Percentiles rank a stretch among this genome's conserved stretches.
These are phyloP conservation scores for Gnetum montanum DNA, from an alignment of 75 land plant genomes.

Conservation along the genomic window DNA sequence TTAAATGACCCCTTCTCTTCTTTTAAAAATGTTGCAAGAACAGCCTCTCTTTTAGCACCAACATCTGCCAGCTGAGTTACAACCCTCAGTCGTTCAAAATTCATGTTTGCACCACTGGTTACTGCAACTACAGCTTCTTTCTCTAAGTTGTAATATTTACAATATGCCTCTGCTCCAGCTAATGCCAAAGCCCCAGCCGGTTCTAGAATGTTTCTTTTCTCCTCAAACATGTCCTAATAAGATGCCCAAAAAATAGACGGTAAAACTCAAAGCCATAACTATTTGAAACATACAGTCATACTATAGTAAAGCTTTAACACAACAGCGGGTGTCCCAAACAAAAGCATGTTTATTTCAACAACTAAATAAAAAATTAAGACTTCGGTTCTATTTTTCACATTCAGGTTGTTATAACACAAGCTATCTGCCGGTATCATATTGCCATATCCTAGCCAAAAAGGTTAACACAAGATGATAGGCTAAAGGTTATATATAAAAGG, in stretches of 20 bases:
- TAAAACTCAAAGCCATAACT: neutral
- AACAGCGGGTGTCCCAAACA: neutral
- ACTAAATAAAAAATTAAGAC: too few relatives aligned
- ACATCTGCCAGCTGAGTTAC: constrained; percentile 55
- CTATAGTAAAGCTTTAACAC: neutral
- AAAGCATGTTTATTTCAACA: too few relatives aligned
- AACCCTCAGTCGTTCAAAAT: constrained; percentile 41
- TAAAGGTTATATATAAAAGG: too few relatives aligned
- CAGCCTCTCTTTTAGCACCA: constrained; percentile 47
- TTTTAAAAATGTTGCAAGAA: constrained; percentile 42
- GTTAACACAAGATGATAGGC: too few relatives aligned
- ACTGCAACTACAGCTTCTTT: constrained; percentile 38
- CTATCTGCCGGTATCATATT: too few relatives aligned
- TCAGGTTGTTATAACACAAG: too few relatives aligned
- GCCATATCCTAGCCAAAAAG: too few relatives aligned
- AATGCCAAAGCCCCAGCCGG: constrained; percentile 52
- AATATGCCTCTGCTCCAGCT: constrained; percentile 52
- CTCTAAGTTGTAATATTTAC: constrained; percentile 38
- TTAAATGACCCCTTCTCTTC: constrained; percentile 41
- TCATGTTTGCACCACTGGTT: constrained; percentile 58
- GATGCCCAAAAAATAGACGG: constrained; percentile 1
- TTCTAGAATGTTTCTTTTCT: constrained; percentile 47
- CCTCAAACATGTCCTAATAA: constrained; percentile 57
- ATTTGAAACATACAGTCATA: neutral
- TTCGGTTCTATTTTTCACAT: too few relatives aligned